A percentile compares a stretch with the other conserved stretches of the same genome.
phyloP scores from a whole-genome alignment of 129 eudicot genomes.

The Rutidosis leptorrhynchoides region DNA sequence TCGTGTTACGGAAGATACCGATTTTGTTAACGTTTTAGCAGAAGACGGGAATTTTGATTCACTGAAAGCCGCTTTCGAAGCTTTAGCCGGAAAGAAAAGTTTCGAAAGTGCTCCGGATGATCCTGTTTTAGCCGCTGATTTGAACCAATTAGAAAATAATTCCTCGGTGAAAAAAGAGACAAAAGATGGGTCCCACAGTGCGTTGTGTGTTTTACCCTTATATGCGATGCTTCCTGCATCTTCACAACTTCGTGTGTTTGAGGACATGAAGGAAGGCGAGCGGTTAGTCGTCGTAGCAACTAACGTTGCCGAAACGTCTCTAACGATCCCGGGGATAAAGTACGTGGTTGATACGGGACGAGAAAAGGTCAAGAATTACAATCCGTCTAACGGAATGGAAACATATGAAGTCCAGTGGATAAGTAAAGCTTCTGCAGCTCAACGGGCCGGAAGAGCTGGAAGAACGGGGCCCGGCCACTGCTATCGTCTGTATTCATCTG shows the following conservation, averaged over 20 bases:
- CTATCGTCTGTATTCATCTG: constrained; percentile 89
- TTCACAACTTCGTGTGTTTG: constrained; percentile 89
- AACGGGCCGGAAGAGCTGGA: constrained; percentile 98
- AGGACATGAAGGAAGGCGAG: constrained; percentile 63
- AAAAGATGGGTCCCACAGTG: constrained; percentile 36
- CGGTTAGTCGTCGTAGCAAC: constrained; percentile 90
- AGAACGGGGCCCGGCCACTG: constrained; percentile 98
- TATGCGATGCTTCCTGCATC: constrained; percentile 98
- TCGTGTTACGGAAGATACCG: constrained; percentile 25
- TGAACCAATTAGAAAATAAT: constrained; percentile 1
- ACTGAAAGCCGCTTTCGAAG: constrained; percentile 76
- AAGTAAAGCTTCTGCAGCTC: constrained; percentile 95
- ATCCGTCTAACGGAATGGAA: constrained; percentile 79
- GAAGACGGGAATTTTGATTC: constrained; percentile 51
- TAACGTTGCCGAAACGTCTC: constrained; percentile 94
- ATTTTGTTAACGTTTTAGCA: constrained; percentile 36
- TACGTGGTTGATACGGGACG: constrained; percentile 95
- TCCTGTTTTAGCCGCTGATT: not conserved
- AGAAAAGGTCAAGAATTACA: constrained; percentile 79
- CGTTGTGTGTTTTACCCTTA: constrained; percentile 70
- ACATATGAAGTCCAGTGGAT: constrained; percentile 84
- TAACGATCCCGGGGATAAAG: constrained; percentile 93
- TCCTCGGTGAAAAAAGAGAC: not conserved
- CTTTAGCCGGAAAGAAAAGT: constrained; percentile 51
- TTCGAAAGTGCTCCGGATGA: not conserved